Base-by-base conservation (phyloP, 2,329 filamentous ascomycete genomes). In the Penicillium aurantiogriseum region DNA sequence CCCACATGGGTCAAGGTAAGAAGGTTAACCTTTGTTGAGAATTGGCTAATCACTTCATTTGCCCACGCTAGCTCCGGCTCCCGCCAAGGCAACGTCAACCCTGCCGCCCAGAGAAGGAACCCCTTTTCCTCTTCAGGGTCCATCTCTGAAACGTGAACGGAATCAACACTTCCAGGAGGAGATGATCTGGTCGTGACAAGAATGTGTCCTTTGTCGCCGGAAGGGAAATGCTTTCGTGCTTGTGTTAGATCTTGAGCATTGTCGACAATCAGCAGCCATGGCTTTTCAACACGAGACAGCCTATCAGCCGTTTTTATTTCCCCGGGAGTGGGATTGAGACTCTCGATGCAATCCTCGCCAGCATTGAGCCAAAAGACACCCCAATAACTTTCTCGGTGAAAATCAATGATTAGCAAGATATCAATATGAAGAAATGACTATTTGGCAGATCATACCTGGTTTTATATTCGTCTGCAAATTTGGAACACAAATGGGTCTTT, bases 291-390 rank as follows among this genome's bases (percentile, higher is more conserved):
- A 6, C 3, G 2, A 6, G 33, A 35, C 11, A 35, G 33, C 27
- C 10, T 2, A 4, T 4, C 2, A 29, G 9, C 27, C 8, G 0
- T 3, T 0, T 10, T 1, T 29, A 10, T 29, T 29, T 3, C 1
- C 0, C 8, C 10, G 10, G 9, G 6, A 13, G 31, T 6, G 5
- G 31, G 31, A 35, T 15, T 4, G 5, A 13, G 33, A 15, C 33
- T 35, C 13, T 35, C 33, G 27, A 29, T 10, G 9, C 27, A 10
- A 9, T 29, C 9, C 27, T 29, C 6, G 25, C 7, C 6, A 29
- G 27, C 27, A 10, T 29, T 9, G 27, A 29, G 1, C 27, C 13
- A 13, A 15, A 35, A 35, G 33, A 35, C 13, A 5, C 13, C 13
- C 33, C 5, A 7, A 15, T 35, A 35, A 6, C 13, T 35, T 35